These are phyloP conservation scores for Monilinia vaccinii-corymbosi DNA, from an alignment of 2,329 filamentous ascomycete species.

Conservation along the genomic window DNA sequence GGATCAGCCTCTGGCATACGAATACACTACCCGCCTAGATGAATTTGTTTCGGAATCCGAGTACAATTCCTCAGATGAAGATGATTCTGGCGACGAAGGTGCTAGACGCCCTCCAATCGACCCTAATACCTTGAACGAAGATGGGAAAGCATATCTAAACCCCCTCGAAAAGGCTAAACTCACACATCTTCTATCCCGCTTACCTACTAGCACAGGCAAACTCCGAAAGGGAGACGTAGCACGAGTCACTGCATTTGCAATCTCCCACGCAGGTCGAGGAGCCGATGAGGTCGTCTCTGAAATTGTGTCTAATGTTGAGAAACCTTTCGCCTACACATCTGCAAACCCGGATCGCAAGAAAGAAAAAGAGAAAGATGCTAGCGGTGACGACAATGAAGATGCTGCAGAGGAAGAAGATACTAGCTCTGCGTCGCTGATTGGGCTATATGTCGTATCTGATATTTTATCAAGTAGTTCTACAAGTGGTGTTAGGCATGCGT, in stretches of 20 bases:
- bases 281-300: conserved; percentile 88
- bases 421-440: conserved; percentile 68
- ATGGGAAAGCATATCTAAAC: conserved; percentile 54
- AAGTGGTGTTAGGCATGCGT: conserved; percentile 55
- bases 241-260: conserved; percentile 77
- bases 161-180: conserved; percentile 79
- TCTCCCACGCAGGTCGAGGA: conserved; percentile 75
- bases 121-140: conserved; percentile 21
- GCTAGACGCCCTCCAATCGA: conserved; percentile 35
- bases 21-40: conserved; percentile 67
- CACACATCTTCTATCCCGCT: conserved; percentile 69
- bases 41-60: conserved; percentile 78
- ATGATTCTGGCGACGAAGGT: conserved; percentile 50
- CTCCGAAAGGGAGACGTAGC: conserved; percentile 81
- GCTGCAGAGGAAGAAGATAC: conserved; percentile 47
- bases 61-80: conserved; percentile 81
- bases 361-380: conserved; percentile 26
- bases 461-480: conserved; percentile 56
- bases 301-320: conserved; percentile 72
- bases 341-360: conserved; percentile 52
- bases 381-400: conserved; percentile 34
- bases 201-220: conserved; percentile 66
- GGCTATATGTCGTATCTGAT: conserved; percentile 67
- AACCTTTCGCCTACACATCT: conserved; percentile 63
- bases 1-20: conserved; percentile 64